phyloP scores from a whole-genome alignment of 495 filamentous ascomycete genomes.

The Neurospora sp. region DNA sequence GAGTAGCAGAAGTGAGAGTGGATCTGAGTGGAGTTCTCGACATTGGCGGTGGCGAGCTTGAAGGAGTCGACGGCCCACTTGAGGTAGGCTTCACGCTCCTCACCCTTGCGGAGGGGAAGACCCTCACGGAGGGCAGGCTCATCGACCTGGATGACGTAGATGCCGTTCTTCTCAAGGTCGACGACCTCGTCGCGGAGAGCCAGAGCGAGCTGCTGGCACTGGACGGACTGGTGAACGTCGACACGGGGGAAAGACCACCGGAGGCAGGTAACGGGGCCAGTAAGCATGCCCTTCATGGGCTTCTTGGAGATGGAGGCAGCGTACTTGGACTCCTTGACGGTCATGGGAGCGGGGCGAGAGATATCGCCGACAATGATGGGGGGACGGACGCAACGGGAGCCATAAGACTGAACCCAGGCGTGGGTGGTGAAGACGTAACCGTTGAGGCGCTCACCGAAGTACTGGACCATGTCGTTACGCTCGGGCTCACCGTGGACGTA shows the following conservation, averaged over 20 bases:
- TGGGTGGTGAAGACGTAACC: conserved; percentile 99
- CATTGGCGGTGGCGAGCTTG: conserved; percentile 84
- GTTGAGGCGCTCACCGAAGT: conserved; percentile 94
- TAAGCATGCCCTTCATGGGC: conserved; percentile 99
- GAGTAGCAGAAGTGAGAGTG: conserved; percentile 99
- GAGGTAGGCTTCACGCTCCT: conserved; percentile 90
- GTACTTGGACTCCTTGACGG: conserved; percentile 99
- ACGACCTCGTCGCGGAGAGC: conserved; percentile 97
- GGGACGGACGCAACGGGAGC: conserved; percentile 93
- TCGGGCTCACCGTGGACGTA: conserved; percentile 97
- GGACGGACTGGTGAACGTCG: conserved; percentile 95
- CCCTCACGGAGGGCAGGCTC: conserved; percentile 99
- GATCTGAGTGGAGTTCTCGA: conserved; percentile 90
- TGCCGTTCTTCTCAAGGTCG: conserved; percentile 91
- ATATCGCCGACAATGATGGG: conserved; percentile 98
- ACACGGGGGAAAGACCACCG: conserved; percentile 99
- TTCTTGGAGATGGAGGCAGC: conserved; percentile 91
- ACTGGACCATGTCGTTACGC: conserved; percentile 99
- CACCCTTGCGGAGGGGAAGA: conserved; percentile 85
- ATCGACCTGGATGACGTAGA: conserved; percentile 97
- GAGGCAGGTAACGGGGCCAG: conserved; percentile 95
- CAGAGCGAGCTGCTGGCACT: conserved; percentile 96
- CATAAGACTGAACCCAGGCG: conserved; percentile 97
- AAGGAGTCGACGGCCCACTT: conserved; percentile 95
- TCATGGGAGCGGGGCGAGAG: conserved; percentile 92